A percentile compares a stretch with the other conserved stretches of the same genome.
These are phyloP conservation scores for Blastobotrys attinorum DNA, from an alignment of 805 yeast genomes.

Conservation along the genomic window DNA sequence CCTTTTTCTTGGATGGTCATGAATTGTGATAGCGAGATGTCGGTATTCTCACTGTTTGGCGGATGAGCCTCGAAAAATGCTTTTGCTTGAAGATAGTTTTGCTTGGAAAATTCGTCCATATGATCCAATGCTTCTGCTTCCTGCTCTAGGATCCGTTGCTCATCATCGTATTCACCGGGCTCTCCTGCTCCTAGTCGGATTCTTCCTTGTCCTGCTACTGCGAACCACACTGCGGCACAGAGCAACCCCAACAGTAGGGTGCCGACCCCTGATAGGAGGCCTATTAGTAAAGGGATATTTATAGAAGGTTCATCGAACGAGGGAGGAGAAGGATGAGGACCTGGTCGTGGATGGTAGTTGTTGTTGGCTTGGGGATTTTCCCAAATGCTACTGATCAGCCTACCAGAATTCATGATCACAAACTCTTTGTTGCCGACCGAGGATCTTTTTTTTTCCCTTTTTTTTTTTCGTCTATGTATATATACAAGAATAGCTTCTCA, in stretches of 20 bases:
- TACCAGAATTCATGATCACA: no score
- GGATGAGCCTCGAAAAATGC: conserved; percentile 35
- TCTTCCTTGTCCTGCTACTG: conserved; percentile 26
- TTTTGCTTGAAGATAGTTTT: conserved; percentile 58
- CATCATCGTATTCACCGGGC: conserved; percentile 60
- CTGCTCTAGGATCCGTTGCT: conserved; percentile 51
- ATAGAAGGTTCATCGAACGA: conserved; percentile 29
- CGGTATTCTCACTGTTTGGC: conserved; percentile 36
- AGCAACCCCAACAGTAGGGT: conserved; percentile 28
- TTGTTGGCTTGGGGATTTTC: no score
- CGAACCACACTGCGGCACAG: conserved; percentile 24
- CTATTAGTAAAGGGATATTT: conserved; percentile 33
- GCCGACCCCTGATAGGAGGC: conserved; percentile 33
- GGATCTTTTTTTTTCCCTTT: no score
- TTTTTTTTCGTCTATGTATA: no score
- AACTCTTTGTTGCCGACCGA: no score
- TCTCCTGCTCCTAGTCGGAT: conserved; percentile 33
- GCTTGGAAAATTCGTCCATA: conserved; percentile 46
- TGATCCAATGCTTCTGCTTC: conserved; percentile 55
- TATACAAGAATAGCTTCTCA: no score
- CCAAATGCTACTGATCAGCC: no score
- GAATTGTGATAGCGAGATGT: conserved; percentile 47
- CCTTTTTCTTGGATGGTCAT: conserved; percentile 78
- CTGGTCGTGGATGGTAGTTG: no score
- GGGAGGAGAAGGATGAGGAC: no score